Percentiles rank a stretch among this genome's conserved stretches.
phyloP scores from a whole-genome alignment of 2,329 filamentous ascomycete species.

The Aspergillus unguis region DNA sequence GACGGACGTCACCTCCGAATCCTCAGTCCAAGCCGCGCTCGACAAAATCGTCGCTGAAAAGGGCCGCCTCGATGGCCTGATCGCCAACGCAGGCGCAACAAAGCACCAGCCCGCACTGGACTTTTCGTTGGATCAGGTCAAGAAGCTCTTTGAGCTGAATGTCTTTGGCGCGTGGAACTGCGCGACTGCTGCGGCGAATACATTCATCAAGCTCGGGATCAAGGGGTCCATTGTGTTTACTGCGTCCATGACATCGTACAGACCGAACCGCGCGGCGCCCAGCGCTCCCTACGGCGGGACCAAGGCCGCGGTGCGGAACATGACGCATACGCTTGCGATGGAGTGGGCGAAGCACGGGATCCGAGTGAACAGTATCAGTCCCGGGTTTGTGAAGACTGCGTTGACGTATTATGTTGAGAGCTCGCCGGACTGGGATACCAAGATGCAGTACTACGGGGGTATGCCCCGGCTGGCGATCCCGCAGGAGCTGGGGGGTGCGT shows the following conservation, averaged over 20 bases:
- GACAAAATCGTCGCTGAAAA: neutral
- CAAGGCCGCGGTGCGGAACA: constrained; percentile 39
- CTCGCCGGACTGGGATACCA: constrained; percentile 50
- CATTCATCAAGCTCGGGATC: constrained; percentile 40
- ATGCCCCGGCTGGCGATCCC: constrained; percentile 53
- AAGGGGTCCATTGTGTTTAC: constrained; percentile 43
- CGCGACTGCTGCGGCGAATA: constrained; percentile 23
- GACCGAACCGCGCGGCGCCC: constrained; percentile 41
- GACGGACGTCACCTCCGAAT: constrained; percentile 3
- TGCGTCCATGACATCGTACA: constrained; percentile 46
- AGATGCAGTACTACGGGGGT: constrained; percentile 54
- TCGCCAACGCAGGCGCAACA: neutral
- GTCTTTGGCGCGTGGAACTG: constrained; percentile 26
- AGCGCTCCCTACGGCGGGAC: constrained; percentile 47
- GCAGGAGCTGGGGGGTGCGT: constrained; percentile 51
- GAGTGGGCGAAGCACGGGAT: constrained; percentile 45
- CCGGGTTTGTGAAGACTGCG: constrained; percentile 24
- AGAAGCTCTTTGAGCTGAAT: constrained; percentile 44
- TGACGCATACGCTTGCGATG: constrained; percentile 38
- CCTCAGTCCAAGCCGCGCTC: neutral
- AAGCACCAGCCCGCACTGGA: constrained; percentile 46
- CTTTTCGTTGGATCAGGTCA: constrained; percentile 38
- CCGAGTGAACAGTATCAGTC: constrained; percentile 43
- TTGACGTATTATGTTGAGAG: constrained; percentile 51
- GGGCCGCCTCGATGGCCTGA: neutral